Conservation (phyloP, 1,284 basidiomycete species). For the Abortiporus biennis region DNA sequence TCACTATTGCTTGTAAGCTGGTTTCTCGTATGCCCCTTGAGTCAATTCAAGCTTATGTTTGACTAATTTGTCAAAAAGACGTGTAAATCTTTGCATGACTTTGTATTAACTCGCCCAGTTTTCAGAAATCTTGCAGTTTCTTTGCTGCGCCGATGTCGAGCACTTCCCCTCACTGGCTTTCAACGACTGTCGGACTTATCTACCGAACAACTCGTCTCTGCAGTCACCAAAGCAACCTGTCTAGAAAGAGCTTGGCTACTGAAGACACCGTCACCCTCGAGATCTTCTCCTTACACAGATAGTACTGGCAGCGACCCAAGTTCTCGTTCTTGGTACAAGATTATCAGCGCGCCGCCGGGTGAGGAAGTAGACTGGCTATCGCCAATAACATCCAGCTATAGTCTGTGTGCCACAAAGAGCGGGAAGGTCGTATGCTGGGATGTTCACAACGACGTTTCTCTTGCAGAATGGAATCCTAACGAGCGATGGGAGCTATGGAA, state of each 20-base stretch:
- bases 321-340: constrained; percentile 45
- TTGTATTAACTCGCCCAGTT: constrained; percentile 56
- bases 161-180: constrained; percentile 63
- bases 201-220: constrained; percentile 49
- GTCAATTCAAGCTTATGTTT: neutral
- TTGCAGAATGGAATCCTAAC: constrained; percentile 62
- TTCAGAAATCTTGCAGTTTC: constrained; percentile 56
- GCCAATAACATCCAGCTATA: constrained; percentile 68
- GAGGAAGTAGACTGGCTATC: constrained; percentile 73
- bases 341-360: constrained; percentile 53
- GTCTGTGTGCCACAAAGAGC: constrained; percentile 64
- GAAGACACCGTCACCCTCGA: constrained; percentile 46
- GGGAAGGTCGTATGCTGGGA: constrained; percentile 77
- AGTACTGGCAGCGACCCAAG: constrained; percentile 3
- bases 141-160: constrained; percentile 56
- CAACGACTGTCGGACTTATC: constrained; percentile 57
- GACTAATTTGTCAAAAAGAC: constrained; percentile 33
- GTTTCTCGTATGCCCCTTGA: neutral
- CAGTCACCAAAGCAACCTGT: constrained; percentile 53
- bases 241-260: constrained; percentile 60
- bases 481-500: constrained; percentile 72
- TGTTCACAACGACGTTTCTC: constrained; percentile 46
- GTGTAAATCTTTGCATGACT: constrained; percentile 51
- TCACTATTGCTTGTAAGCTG: constrained; percentile 51
- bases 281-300: constrained; percentile 14